These are phyloP conservation scores for Clitopilus hobsonii DNA, from an alignment of 768 basidiomycete species.

Conservation along the genomic window DNA sequence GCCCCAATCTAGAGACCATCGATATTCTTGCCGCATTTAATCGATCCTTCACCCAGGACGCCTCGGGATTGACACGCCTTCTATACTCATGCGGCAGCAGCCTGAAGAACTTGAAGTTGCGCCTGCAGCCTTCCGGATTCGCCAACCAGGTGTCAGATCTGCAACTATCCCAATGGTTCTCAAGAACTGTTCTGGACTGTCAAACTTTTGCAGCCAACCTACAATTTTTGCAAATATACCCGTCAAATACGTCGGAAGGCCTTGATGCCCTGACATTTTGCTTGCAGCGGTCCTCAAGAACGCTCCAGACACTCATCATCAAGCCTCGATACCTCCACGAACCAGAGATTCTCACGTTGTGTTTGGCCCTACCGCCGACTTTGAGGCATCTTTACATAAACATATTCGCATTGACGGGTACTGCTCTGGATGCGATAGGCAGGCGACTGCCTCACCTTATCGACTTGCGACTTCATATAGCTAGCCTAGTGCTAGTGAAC, in stretches of 20 bases:
- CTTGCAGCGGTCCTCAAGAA: conserved; percentile 24
- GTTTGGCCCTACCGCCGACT: conserved; percentile 8
- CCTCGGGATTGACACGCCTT: conserved; percentile 29
- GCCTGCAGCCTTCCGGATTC: conserved; percentile 32
- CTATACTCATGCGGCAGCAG: conserved; percentile 23
- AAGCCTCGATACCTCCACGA: conserved; percentile 34
- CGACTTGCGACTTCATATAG: not conserved
- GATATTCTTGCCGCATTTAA: conserved; percentile 36
- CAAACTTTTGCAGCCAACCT: conserved; percentile 23
- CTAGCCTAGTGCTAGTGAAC: not conserved
- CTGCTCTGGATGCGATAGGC: not conserved
- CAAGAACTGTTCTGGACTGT: conserved; percentile 18
- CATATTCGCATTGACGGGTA: not conserved
- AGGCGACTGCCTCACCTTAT: not conserved
- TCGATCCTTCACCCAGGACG: conserved; percentile 26
- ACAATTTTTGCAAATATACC: conserved; percentile 35
- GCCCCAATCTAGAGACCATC: conserved; percentile 27
- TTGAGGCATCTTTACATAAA: not conserved
- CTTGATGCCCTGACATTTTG: conserved; percentile 27
- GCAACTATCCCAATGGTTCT: conserved; percentile 31
- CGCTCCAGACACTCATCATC: conserved; percentile 29
- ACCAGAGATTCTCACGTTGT: conserved; percentile 23
- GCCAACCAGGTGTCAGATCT: conserved; percentile 24
- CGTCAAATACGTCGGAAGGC: conserved; percentile 27
- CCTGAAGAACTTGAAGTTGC: conserved; percentile 29